phyloP scores from a whole-genome alignment of 805 yeast genomes.

The Candida tammaniensis region DNA sequence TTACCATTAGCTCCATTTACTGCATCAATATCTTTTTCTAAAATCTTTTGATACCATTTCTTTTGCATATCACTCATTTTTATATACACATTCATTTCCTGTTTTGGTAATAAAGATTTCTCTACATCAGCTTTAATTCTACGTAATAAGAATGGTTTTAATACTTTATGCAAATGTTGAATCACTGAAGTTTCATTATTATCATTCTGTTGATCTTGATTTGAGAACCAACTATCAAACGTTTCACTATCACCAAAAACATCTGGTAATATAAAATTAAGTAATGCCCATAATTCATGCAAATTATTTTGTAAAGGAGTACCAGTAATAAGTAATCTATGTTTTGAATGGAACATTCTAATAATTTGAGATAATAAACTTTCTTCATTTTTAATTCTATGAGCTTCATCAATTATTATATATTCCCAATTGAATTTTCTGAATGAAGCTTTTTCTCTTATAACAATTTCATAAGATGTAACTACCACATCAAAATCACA shows the following conservation, averaged over 20 bases:
- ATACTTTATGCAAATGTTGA: constrained; percentile 69
- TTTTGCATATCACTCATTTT: constrained; percentile 79
- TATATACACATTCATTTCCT: constrained; percentile 69
- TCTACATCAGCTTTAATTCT: constrained; percentile 82
- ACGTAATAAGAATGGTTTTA: constrained; percentile 72
- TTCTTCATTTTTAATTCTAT: constrained; percentile 77
- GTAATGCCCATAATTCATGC: constrained; percentile 78
- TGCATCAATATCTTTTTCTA: constrained; percentile 81
- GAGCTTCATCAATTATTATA: constrained; percentile 80
- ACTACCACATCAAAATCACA: constrained; percentile 73
- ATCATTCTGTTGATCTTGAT: constrained; percentile 22
- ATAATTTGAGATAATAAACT: constrained; percentile 70
- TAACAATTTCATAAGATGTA: constrained; percentile 74
- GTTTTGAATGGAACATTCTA: constrained; percentile 66
- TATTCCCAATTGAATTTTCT: constrained; percentile 73
- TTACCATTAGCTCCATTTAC: constrained; percentile 80
- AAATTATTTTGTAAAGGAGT: constrained; percentile 79
- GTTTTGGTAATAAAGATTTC: constrained; percentile 69
- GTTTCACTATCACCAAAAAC: constrained; percentile 70
- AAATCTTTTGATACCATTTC: constrained; percentile 70
- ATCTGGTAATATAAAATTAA: constrained; percentile 75
- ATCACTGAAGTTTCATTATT: constrained; percentile 43
- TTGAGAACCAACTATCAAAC: constrained; percentile 72
- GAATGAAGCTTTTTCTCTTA: constrained; percentile 66
- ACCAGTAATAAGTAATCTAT: constrained; percentile 73